Evolutionary conservation across 495 filamentous ascomycete genomes (phyloP).

Genomic region (Podospora pseudocomata): DNA sequence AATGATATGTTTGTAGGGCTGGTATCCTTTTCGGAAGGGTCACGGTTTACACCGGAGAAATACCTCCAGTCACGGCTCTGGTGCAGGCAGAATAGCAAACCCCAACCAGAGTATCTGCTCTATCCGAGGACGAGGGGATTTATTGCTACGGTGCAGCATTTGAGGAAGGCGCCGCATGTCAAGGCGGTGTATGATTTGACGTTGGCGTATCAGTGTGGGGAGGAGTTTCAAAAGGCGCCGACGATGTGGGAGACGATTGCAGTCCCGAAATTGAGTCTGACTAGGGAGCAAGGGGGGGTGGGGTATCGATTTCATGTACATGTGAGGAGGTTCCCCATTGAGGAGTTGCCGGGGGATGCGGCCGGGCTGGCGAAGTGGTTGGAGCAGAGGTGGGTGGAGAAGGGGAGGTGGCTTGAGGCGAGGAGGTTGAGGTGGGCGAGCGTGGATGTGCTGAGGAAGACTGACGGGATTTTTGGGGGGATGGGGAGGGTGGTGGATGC

Average conservation of each 20-base stretch:
- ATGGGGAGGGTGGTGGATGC: neutral
- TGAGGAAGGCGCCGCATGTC: constrained; percentile 49
- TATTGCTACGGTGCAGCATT: constrained; percentile 51
- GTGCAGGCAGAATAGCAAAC: constrained; percentile 44
- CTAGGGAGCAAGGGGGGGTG: constrained; percentile 3
- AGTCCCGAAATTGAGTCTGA: constrained; percentile 32
- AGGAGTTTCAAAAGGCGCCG: constrained; percentile 45
- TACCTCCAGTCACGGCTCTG: constrained; percentile 46
- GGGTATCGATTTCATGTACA: constrained; percentile 52
- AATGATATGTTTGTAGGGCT: constrained; percentile 41
- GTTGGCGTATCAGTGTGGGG: constrained; percentile 50
- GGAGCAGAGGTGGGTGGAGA: constrained; percentile 52
- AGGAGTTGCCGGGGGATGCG: constrained; percentile 44
- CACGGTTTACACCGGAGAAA: constrained; percentile 53
- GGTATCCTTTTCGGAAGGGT: constrained; percentile 57
- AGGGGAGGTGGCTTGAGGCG: constrained; percentile 49
- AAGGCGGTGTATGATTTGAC: constrained; percentile 58
- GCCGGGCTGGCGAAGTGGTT: constrained; percentile 50
- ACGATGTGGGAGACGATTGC: constrained; percentile 51
- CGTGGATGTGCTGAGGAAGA: neutral
- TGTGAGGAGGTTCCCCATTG: constrained; percentile 44
- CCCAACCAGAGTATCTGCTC: constrained; percentile 50
- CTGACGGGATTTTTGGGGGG: neutral
- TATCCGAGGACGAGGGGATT: constrained; percentile 57
- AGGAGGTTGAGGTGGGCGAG: constrained; percentile 28